These are phyloP conservation scores for Rostrohypoxylon terebratum DNA, from an alignment of 495 filamentous ascomycete species.

Conservation along the genomic window DNA sequence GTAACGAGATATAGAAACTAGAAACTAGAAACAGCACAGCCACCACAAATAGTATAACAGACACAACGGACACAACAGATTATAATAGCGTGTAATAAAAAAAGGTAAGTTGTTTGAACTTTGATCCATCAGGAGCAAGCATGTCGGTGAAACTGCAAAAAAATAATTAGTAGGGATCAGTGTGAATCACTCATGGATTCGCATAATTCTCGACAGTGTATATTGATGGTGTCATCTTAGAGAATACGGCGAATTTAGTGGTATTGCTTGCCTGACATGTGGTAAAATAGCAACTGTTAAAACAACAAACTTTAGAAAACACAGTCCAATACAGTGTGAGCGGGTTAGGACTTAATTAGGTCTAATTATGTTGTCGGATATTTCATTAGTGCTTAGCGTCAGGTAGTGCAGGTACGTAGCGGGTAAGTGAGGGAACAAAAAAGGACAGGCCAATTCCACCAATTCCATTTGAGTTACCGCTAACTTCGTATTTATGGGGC, in stretches of 20 bases:
- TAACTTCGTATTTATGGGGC: slow-evolving; percentile 12
- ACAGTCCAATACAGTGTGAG: slow-evolving; percentile 13
- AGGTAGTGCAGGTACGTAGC: too few relatives aligned
- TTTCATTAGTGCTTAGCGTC: background rate
- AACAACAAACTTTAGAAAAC: background rate
- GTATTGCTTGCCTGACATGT: background rate
- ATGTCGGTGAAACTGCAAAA: slow-evolving; percentile 32
- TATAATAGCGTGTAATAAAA: slow-evolving; percentile 20
- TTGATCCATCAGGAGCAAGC: slow-evolving; percentile 25
- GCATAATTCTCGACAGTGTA: slow-evolving; percentile 19
- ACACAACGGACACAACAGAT: slow-evolving; percentile 6
- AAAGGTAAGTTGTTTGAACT: slow-evolving; percentile 19
- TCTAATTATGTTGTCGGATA: slow-evolving; percentile 8
- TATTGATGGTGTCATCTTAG: slow-evolving; percentile 13
- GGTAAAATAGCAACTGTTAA: background rate
- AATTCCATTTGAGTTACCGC: slow-evolving; percentile 11
- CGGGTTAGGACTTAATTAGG: slow-evolving; percentile 12
- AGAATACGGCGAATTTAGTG: slow-evolving; percentile 9
- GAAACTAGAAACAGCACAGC: background rate
- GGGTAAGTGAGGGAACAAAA: background rate
- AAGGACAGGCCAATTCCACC: slow-evolving; percentile 19
- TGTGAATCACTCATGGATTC: slow-evolving; percentile 7
- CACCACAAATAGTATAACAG: background rate
- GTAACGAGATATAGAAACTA: slow-evolving; percentile 12
- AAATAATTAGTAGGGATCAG: slow-evolving; percentile 19